These are phyloP conservation scores for Penstemon barbatus DNA, from an alignment of 257 asterid genomes.

Conservation along the genomic window DNA sequence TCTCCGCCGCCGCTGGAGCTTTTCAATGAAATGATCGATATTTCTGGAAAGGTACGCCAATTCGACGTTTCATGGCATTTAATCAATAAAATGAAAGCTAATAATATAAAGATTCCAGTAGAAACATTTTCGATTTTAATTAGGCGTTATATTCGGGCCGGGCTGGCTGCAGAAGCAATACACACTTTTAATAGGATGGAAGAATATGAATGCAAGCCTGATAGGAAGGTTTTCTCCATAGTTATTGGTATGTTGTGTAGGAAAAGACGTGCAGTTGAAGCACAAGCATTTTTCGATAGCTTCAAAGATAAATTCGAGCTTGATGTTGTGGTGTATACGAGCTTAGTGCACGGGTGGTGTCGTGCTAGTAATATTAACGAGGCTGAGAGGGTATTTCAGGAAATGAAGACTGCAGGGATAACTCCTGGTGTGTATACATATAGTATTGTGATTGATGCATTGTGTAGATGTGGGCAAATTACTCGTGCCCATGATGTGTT, in stretches of 20 bases:
- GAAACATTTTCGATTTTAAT: constrained; percentile 69
- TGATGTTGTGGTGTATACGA: constrained; percentile 79
- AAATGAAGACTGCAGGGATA: constrained; percentile 68
- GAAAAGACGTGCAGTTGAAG: constrained; percentile 72
- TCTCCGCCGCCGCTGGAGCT: constrained; percentile 31
- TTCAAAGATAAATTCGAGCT: constrained; percentile 66
- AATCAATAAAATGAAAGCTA: constrained; percentile 57
- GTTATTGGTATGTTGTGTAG: constrained; percentile 66
- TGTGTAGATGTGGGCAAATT: constrained; percentile 86
- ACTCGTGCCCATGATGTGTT: constrained; percentile 92
- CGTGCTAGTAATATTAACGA: constrained; percentile 64
- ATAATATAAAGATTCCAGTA: constrained; percentile 39
- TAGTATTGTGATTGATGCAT: constrained; percentile 76
- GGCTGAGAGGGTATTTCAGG: constrained; percentile 74
- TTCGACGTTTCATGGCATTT: constrained; percentile 82
- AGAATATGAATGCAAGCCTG: constrained; percentile 74
- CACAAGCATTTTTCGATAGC: constrained; percentile 79
- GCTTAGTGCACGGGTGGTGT: constrained; percentile 91
- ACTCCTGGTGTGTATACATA: constrained; percentile 74
- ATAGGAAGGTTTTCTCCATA: constrained; percentile 55
- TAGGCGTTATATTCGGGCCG: constrained; percentile 79
- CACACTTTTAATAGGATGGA: constrained; percentile 80
- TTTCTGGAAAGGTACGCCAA: constrained; percentile 75
- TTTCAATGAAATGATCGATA: constrained; percentile 69
- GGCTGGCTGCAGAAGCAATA: constrained; percentile 75